Evolutionary conservation across 2,329 filamentous ascomycete genomes (phyloP), one percentile per base, ranked within the genome.

Genomic region (Ceratocystis huliohia): DNA sequence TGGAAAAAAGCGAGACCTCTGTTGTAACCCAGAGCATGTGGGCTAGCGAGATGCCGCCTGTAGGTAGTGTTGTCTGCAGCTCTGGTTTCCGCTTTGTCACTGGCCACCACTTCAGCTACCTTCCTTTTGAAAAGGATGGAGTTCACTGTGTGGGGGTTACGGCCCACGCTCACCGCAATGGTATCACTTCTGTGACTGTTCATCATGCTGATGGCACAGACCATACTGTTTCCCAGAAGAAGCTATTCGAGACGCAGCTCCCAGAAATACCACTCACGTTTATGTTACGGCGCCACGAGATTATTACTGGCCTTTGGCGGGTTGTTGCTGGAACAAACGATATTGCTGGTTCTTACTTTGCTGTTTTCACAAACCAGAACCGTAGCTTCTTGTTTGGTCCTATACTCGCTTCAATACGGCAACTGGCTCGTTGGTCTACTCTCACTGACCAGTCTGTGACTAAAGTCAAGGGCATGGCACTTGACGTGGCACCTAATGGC

Each of bases 351-450:
- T 57, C 53, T 10, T 63, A 15, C 25, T 63, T 63, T 45, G 61
- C 61, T 22, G 61, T 48, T 5, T 46, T 63, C 41, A 63, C 61
- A 3, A 63, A 63, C 33, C 61, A 48, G 28, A 30, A 17, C 17
- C 61, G 37, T 10, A 63, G 61, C 41, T 63, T 63, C 22, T 8
- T 63, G 4, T 63, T 63, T 48, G 61, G 61, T 20, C 41, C 61
- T 46, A 44, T 63, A 20, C 17, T 46, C 15, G 61, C 37, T 7
- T 46, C 25, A 25, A 17, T 63, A 6, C 45, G 25, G 7, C 41
- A 63, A 13, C 22, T 46, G 15, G 20, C 61, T 10, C n/a, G 41
- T 3, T 63, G 37, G 41, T 30, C 61, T 15, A 48, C 45, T 41
- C 25, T 63, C 10, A 48, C 61, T 28, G 44, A 46, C 20, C 28